Conservation (phyloP, 306 rosid species). For the Trifolium subterraneum region DNA sequence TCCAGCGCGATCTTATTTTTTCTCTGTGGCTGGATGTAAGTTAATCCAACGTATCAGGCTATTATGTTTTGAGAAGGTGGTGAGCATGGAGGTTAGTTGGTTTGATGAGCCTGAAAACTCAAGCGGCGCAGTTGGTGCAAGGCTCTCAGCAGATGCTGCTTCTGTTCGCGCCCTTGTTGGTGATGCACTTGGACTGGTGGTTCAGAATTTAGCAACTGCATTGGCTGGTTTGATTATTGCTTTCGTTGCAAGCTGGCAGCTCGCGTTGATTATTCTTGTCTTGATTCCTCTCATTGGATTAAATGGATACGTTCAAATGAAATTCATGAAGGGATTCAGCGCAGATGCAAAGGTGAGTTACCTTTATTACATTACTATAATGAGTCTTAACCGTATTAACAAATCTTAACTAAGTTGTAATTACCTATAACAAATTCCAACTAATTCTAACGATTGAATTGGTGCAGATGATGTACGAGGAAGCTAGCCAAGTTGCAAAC, state of each 20-base stretch:
- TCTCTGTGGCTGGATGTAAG: constrained; percentile 78
- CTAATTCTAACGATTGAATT: not conserved
- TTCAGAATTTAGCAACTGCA: constrained; percentile 63
- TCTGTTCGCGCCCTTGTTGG: constrained; percentile 80
- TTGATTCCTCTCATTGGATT: constrained; percentile 71
- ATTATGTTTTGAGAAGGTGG: constrained; percentile 75
- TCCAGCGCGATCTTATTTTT: constrained; percentile 66
- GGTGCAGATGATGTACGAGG: constrained; percentile 81
- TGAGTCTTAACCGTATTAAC: no score
- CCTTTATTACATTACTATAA: not conserved
- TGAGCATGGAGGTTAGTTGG: constrained; percentile 85
- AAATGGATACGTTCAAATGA: constrained; percentile 69
- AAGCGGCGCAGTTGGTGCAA: constrained; percentile 79
- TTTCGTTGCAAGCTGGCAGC: constrained; percentile 70
- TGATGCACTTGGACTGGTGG: constrained; percentile 65
- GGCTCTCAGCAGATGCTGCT: constrained; percentile 90
- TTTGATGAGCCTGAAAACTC: constrained; percentile 85
- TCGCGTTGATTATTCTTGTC: constrained; percentile 67
- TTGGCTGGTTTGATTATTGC: constrained; percentile 80
- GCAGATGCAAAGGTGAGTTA: constrained; percentile 76
- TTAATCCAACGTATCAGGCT: constrained; percentile 75
- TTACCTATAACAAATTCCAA: no score
- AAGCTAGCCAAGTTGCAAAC: constrained; percentile 88
- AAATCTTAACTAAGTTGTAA: no score
- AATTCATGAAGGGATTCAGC: constrained; percentile 86